phyloP scores from a whole-genome alignment of 2,329 filamentous ascomycete species.

The Aspergillus caelatus region DNA sequence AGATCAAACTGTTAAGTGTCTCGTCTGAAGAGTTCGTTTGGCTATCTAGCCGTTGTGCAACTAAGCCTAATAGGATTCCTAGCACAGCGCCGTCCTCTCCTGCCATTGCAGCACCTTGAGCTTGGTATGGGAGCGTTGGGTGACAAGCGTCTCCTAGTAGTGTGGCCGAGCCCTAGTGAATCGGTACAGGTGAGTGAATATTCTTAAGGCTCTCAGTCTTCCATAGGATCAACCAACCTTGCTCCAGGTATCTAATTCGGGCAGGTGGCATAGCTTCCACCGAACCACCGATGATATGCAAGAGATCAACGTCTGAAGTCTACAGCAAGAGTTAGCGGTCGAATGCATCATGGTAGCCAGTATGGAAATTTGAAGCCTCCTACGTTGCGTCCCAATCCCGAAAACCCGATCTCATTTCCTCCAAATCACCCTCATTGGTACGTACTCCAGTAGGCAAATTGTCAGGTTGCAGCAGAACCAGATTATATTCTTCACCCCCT shows the following conservation, averaged over 20 bases:
- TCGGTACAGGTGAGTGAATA: neutral
- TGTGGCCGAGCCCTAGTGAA: slow-evolving; percentile 13
- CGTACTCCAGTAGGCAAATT: slow-evolving; percentile 25
- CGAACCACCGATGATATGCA: slow-evolving; percentile 63
- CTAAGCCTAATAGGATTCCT: slow-evolving; percentile 52
- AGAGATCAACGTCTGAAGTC: slow-evolving; percentile 37
- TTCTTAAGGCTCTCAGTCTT: too few relatives aligned
- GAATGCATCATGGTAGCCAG: neutral
- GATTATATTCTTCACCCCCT: slow-evolving; percentile 61
- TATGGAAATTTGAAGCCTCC: neutral
- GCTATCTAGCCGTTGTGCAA: slow-evolving; percentile 43
- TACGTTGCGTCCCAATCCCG: slow-evolving; percentile 60
- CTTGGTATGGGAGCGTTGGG: slow-evolving; percentile 63
- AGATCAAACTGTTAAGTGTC: too few relatives aligned
- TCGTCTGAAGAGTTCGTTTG: too few relatives aligned
- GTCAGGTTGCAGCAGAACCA: slow-evolving; percentile 66
- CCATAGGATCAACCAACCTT: slow-evolving; percentile 9
- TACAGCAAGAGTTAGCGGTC: neutral
- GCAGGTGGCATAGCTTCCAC: slow-evolving; percentile 63
- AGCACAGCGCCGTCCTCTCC: slow-evolving; percentile 69
- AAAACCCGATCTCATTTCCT: slow-evolving; percentile 63
- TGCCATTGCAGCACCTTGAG: slow-evolving; percentile 66
- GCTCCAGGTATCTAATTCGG: slow-evolving; percentile 46
- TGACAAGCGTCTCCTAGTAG: slow-evolving; percentile 61
- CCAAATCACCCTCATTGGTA: slow-evolving; percentile 54